Conservation (phyloP, 2,329 filamentous ascomycete species). For the Aspergillus fumigatus region DNA sequence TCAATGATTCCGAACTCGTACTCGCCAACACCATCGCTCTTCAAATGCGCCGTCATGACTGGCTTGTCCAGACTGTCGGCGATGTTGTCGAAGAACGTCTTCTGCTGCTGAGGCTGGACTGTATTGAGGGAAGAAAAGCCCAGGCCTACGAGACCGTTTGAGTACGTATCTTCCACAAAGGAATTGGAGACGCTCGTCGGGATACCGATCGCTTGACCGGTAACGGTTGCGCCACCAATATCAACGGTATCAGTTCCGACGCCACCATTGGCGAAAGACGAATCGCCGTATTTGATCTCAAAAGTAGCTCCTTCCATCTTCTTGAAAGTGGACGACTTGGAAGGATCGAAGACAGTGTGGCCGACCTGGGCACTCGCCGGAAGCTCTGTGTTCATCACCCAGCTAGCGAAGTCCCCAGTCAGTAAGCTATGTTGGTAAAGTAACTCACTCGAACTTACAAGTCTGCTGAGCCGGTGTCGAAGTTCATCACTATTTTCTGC, state of each 20-base stretch:
- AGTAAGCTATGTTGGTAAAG: neutral
- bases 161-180: slow-evolving; percentile 57
- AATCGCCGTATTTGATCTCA: slow-evolving; percentile 65
- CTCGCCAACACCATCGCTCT: slow-evolving; percentile 54
- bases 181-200: slow-evolving; percentile 55
- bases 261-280: slow-evolving; percentile 56
- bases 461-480: slow-evolving; percentile 73
- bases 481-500: slow-evolving; percentile 64
- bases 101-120: slow-evolving; percentile 57
- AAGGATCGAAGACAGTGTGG: slow-evolving; percentile 54
- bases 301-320: slow-evolving; percentile 51
- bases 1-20: slow-evolving; percentile 75
- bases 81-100: slow-evolving; percentile 72
- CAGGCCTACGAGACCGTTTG: slow-evolving; percentile 66
- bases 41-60: slow-evolving; percentile 67
- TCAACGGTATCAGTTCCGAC: slow-evolving; percentile 65
- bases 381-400: slow-evolving; percentile 65
- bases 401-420: slow-evolving; percentile 39
- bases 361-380: slow-evolving; percentile 40
- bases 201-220: slow-evolving; percentile 63
- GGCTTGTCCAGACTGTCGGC: slow-evolving; percentile 57
- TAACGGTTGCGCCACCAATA: slow-evolving; percentile 61
- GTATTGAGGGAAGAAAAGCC: slow-evolving; percentile 64
- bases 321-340: slow-evolving; percentile 50
- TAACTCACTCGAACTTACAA: slow-evolving; percentile 44